A percentile compares a stretch with the other conserved stretches of the same genome.
phyloP scores from a whole-genome alignment of 805 yeast species.

The Jamesozyma lodderae region DNA sequence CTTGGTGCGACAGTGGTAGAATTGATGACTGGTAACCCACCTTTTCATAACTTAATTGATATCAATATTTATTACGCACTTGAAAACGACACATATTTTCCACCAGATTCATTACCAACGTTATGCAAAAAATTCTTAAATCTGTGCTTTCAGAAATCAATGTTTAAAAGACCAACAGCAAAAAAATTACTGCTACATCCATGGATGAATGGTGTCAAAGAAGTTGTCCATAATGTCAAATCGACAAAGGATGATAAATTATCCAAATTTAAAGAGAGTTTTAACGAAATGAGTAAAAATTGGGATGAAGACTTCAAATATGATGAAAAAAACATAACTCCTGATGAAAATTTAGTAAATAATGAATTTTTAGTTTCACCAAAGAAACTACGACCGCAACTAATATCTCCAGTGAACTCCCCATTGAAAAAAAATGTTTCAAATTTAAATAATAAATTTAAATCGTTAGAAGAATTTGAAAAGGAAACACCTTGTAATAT shows the following conservation, averaged over 20 bases:
- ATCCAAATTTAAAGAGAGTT: conserved; percentile 20
- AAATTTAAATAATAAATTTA: background rate
- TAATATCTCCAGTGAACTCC: background rate
- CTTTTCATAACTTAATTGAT: conserved; percentile 53
- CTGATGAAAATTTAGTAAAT: background rate
- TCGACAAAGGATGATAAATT: conserved; percentile 11
- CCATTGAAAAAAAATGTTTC: background rate
- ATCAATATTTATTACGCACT: conserved; percentile 31
- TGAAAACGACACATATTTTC: conserved; percentile 34
- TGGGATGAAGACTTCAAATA: conserved; percentile 28
- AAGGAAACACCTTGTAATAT: background rate
- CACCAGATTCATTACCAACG: conserved; percentile 28
- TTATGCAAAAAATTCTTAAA: conserved; percentile 61
- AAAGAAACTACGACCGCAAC: background rate
- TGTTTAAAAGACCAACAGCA: conserved; percentile 58
- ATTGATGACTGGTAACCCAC: conserved; percentile 77
- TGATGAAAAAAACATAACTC: conserved; percentile 5
- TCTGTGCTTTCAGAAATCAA: conserved; percentile 63
- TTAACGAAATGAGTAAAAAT: conserved; percentile 14
- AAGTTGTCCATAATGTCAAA: conserved; percentile 2
- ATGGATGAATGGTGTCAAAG: conserved; percentile 28
- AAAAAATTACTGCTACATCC: conserved; percentile 51
- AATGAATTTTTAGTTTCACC: background rate
- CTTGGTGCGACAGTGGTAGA: conserved; percentile 93
- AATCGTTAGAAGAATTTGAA: background rate